These are phyloP conservation scores for Dothidotthia symphoricarpi DNA, from an alignment of 2,329 filamentous ascomycete genomes.

Conservation along the genomic window DNA sequence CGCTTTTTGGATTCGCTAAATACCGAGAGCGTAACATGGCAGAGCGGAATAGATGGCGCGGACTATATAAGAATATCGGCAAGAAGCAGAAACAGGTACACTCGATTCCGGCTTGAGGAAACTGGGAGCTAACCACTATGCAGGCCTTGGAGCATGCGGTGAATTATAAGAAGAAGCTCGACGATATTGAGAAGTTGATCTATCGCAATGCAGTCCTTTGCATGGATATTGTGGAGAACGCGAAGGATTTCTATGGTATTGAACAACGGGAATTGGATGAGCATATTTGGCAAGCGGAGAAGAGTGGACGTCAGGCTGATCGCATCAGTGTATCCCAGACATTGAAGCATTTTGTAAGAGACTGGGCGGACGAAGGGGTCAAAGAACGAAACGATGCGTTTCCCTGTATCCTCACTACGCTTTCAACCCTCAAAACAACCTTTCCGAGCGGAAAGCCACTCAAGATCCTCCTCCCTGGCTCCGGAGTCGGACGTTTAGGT, in stretches of 20 bases:
- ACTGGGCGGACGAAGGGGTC: constrained; percentile 54
- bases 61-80: constrained; percentile 20
- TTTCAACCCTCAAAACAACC: constrained; percentile 10
- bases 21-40: constrained; percentile 20
- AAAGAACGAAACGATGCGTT: constrained; percentile 48
- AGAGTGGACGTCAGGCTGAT: constrained; percentile 42
- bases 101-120: too few species aligned
- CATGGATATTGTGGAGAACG: constrained; percentile 47
- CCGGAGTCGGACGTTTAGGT: constrained; percentile 54
- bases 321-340: constrained; percentile 53
- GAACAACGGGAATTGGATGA: constrained; percentile 46
- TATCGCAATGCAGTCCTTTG: constrained; percentile 49
- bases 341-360: constrained; percentile 58
- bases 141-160: constrained; percentile 21
- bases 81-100: constrained; percentile 26
- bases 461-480: constrained; percentile 53
- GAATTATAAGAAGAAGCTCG: constrained; percentile 44
- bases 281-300: constrained; percentile 43
- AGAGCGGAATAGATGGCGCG: constrained; percentile 24
- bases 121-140: background rate
- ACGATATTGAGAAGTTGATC: constrained; percentile 46
- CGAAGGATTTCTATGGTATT: constrained; percentile 51
- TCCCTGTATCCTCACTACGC: constrained; percentile 32
- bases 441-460: constrained; percentile 10
- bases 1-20: constrained; percentile 17